Base-by-base conservation (phyloP, 371 early-diverging fungal genomes). In the Encephalitozoon hellem region DNA sequence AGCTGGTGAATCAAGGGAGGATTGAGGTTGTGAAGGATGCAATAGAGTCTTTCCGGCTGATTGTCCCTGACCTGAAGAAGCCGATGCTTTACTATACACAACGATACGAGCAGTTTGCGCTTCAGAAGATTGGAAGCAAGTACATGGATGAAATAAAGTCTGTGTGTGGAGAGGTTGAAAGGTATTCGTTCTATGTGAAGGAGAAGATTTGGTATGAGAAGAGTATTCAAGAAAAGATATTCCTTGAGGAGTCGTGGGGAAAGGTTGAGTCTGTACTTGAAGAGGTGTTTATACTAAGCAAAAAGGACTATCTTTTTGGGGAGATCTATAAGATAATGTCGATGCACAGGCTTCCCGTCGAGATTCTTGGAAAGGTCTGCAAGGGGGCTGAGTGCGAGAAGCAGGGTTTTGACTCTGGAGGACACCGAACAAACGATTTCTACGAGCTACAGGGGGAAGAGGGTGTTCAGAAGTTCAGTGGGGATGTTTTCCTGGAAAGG, bases 21-120 rank as follows among this genome's bases (percentile, higher is more conserved):
- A 26, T 38, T 32, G 73, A 73, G 11, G 64, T 47, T 26, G 41
- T 73, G 0, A 49, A 32, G 51, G 43, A 55, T 9, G 55, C 59
- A 23, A 28, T 77, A 18, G 52, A 72, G 9, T 55, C 66, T n/a
- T 53, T 77, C 32, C 59, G 63, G 28, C 12, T 41, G 18, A 72
- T 77, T 30, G n/a, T 67, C 0, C 64, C 69, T 4, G 73, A 77
- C 39, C 28, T 15, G 9, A 49, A 55, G 25, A 23, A 66, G 5
- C 72, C 72, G 0, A 21, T 77, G 26, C 43, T 77, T 3, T 77
- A 72, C 51, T 77, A 77, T 25, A 72, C 43, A 41, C 54, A 72
- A 52, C 72, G 69, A 41, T 77, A 77, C 51, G 78, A 77, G 45
- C 63, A 77, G 32, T 68, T 39, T 63, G 72, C 72, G 11, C 38